Base-by-base conservation (phyloP, 345 rosid species). In the Hibiscus mutabilis region DNA sequence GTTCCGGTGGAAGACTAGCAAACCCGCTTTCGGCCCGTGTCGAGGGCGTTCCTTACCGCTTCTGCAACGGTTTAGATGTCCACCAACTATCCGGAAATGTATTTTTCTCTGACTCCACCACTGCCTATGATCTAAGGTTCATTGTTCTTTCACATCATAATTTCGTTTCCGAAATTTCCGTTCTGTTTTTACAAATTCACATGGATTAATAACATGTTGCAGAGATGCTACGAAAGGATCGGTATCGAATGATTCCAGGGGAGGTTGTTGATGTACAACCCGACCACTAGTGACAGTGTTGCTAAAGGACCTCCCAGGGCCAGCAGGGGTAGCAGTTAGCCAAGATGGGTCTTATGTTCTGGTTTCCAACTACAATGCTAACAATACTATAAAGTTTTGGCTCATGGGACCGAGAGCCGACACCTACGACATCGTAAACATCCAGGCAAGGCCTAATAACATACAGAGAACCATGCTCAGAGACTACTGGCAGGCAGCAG, bases 381-480 rank as follows among this genome's bases (percentile, higher is more conserved):
- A 71, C 51, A 74, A 67, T 37, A 70, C 63, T n/a, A 9, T 25
- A 6, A 72, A 31, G 35, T 68, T 21, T 59, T 74, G 74, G 76
- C 79, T 77, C 29, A 59, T 6, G 18, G 83, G 83, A 13, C 76
- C 73, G 0, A 53, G 29, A 31, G 72, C 72, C 12, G 67, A 61
- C 60, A 68, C 66, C 5, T 33, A 21, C 24, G 55, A 72, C 11
- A 51, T 55, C 10, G 19, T 74, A 3, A 67, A 66, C 18, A 13
- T 16, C 56, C 52, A 24, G 49, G 25, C 14, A 51, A 22, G n/a
- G 18, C 79, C 79, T 10, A 27, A 68, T 18, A 77, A 77, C 65
- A 72, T 80, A 46, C 52, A 72, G 57, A 31, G 53, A 22, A 46
- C 58, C 0, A 1, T 16, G 11, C 0, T 2, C 0, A 70, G 78